Percentiles rank a stretch among this genome's conserved stretches.
phyloP scores from a whole-genome alignment of 768 basidiomycete genomes.

The Boletales sp. region DNA sequence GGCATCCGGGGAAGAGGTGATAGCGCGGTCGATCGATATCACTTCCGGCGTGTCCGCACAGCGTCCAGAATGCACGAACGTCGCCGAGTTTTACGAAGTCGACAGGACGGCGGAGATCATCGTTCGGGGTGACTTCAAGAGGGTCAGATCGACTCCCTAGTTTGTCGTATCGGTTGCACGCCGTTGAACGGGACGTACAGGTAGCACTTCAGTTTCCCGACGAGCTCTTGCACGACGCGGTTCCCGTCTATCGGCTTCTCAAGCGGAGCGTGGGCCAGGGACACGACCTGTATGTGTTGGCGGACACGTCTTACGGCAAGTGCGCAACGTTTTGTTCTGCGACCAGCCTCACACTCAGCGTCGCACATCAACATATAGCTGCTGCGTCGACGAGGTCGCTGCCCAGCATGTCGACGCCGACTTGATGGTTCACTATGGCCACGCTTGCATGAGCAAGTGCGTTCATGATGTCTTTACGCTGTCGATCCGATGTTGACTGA shows the following conservation, averaged over 20 bases:
- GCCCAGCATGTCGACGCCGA: constrained; percentile 94
- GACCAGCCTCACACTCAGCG: constrained; percentile 1
- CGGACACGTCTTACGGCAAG: constrained; percentile 98
- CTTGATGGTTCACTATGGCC: constrained; percentile 90
- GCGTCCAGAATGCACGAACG: constrained; percentile 30
- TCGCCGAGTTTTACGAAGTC: constrained; percentile 75
- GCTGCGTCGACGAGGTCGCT: constrained; percentile 95
- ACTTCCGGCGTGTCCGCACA: constrained; percentile 36
- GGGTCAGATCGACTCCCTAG: constrained; percentile 43
- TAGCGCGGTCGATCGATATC: constrained; percentile 51
- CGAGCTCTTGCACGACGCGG: constrained; percentile 82
- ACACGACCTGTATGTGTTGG: constrained; percentile 82
- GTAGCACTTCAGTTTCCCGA: constrained; percentile 96
- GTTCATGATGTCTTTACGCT: constrained; percentile 25
- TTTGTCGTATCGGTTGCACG: too few relatives aligned
- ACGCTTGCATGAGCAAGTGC: constrained; percentile 92
- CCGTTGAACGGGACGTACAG: constrained; percentile 33
- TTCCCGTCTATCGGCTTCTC: constrained; percentile 72
- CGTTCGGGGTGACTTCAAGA: constrained; percentile 57
- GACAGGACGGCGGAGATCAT: constrained; percentile 62
- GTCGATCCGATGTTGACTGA: not conserved
- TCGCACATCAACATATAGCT: constrained; percentile 38
- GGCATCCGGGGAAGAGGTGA: constrained; percentile 60
- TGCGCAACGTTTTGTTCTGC: constrained; percentile 23
- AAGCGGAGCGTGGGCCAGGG: constrained; percentile 43